A percentile compares a stretch with the other conserved stretches of the same genome.
phyloP scores from a whole-genome alignment of 768 basidiomycete genomes.

The Neoboletus subvelutipes region DNA sequence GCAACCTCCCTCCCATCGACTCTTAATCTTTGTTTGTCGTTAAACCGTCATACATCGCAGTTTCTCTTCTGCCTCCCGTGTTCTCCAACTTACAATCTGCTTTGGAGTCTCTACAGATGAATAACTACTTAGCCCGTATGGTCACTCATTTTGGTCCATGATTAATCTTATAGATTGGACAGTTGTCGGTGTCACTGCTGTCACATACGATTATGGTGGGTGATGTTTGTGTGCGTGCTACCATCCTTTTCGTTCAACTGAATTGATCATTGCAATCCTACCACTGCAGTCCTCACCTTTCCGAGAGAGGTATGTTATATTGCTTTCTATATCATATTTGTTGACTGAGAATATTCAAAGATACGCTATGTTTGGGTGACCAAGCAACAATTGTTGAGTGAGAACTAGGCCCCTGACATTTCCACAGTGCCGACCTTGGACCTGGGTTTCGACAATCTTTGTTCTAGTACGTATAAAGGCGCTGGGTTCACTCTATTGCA shows the following conservation, averaged over 20 bases:
- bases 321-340: too few relatives aligned
- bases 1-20: neutral
- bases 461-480: neutral
- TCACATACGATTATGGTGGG: too few relatives aligned
- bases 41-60: neutral
- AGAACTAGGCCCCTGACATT: too few relatives aligned
- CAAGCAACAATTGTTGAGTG: neutral
- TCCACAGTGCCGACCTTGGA: slow-evolving; percentile 1
- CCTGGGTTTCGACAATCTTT: neutral
- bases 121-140: neutral
- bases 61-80: neutral
- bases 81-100: too few relatives aligned
- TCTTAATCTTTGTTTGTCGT: too few relatives aligned
- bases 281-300: too few relatives aligned
- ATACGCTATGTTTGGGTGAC: slow-evolving; percentile 8
- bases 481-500: too few relatives aligned
- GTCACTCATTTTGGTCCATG: neutral
- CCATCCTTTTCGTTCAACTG: neutral
- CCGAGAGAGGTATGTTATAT: too few relatives aligned
- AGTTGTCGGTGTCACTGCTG: neutral
- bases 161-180: neutral
- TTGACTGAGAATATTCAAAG: neutral
- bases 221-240: too few relatives aligned
- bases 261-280: too few relatives aligned
- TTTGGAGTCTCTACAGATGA: neutral